Evolutionary conservation across 2,329 filamentous ascomycete genomes (phyloP), one percentile per base, ranked within the genome.

Genomic region (Penicillium sp.): DNA sequence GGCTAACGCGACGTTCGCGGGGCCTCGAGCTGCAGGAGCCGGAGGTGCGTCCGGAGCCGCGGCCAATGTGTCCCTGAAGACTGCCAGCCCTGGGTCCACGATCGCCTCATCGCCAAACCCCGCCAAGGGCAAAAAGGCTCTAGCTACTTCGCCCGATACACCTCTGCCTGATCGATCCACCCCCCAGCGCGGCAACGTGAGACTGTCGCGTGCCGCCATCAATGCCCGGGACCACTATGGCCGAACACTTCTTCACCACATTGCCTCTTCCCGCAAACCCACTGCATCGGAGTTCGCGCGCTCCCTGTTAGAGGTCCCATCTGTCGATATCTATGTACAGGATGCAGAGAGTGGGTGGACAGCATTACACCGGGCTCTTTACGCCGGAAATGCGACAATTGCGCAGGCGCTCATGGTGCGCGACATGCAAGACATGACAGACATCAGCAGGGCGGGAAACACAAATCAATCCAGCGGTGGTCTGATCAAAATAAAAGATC

Each of bases 271-370:
- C 3, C 82, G 82, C 7, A 83, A 87, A 29, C 76, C 85, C 6
- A 87, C 83, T 57, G 89, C 91, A 8, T 74, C 87, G 36, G 82
- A 79, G 3, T 97, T 96, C 67, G 90, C 92, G 18, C 80, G 85
- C 57, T 87, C 90, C 10, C 80, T 99, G 34, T 80, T 97, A 44
- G 87, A 92, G 21, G 87, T 96, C 67, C 90, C 92, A 1, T 81
- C 88, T 48, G 83, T 92, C 61, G 94, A 99, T 73, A 78, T 97
- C 8, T 94, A 96, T 66, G 79, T 83, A 2, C 92, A 96, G 70
- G 94, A 99, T 72, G 79, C 81, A 7, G 94, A 99, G 73, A 97
- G 89, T 72, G 93, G 92, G 42, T 99, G 94, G 94, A 99, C 96
- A 56, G 88, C 92, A 36, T 80, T 99, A 38, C 94, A 99, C 69